phyloP scores from a whole-genome alignment of 441 rosid genomes.

The Populus hybrid region DNA sequence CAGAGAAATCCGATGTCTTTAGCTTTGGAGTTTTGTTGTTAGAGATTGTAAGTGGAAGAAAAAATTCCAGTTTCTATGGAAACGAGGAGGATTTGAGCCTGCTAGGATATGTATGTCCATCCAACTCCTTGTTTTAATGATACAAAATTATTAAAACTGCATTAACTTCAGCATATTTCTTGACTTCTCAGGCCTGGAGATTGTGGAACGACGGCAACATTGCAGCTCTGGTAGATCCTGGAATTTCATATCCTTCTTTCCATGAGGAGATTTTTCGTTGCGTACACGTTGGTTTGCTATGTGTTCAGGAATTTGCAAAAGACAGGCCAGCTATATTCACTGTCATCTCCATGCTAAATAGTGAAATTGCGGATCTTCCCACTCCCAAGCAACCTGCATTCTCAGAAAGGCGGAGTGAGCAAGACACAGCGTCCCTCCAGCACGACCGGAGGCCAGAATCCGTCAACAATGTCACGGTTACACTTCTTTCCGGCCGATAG shows the following conservation, averaged over 20 bases:
- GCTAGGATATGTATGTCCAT: slow-evolving; percentile 42
- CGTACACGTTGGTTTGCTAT: slow-evolving; percentile 39
- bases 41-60: too few relatives aligned
- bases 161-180: not conserved
- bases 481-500: not conserved
- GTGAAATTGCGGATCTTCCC: not conserved
- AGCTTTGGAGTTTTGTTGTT: too few relatives aligned
- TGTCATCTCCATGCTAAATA: not conserved
- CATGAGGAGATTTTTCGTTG: slow-evolving; percentile 38
- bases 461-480: not conserved
- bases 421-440: not conserved
- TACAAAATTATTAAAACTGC: not conserved
- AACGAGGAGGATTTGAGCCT: slow-evolving; percentile 27
- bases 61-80: too few relatives aligned
- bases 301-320: slow-evolving; percentile 42
- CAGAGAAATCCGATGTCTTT: too few relatives aligned
- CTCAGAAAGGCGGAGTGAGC: not conserved
- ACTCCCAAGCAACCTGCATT: not conserved
- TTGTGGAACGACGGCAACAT: slow-evolving; percentile 48
- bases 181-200: slow-evolving; percentile 51
- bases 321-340: slow-evolving; percentile 43
- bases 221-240: slow-evolving; percentile 30
- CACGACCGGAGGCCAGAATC: not conserved
- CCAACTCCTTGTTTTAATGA: not conserved
- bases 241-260: slow-evolving; percentile 11